Conservation (phyloP, 768 basidiomycete species). For the Agrocybe pediades region DNA sequence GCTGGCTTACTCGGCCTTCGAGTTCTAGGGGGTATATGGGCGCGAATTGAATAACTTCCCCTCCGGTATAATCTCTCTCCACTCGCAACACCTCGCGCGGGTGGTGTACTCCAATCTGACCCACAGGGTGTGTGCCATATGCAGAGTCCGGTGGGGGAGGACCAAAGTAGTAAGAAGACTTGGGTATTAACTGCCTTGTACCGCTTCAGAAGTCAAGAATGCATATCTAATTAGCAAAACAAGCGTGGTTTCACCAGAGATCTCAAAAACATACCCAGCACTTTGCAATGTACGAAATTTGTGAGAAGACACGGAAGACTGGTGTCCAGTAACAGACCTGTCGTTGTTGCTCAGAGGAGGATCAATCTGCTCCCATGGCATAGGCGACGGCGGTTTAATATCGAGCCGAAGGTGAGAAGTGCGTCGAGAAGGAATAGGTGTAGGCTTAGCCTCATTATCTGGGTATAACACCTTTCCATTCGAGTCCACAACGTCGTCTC, state of each 20-base stretch:
- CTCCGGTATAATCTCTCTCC: conserved; percentile 90
- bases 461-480: conserved; percentile 26
- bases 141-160: conserved; percentile 77
- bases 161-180: conserved; percentile 84
- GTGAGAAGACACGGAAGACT: conserved; percentile 41
- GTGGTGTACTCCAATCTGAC: conserved; percentile 85
- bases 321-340: conserved; percentile 37
- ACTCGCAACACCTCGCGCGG: conserved; percentile 91
- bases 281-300: conserved; percentile 47
- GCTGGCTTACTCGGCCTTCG: conserved; percentile 73
- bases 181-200: conserved; percentile 60
- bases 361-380: conserved; percentile 65
- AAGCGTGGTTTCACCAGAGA: conserved; percentile 4
- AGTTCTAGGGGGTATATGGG: conserved; percentile 89
- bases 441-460: conserved; percentile 23
- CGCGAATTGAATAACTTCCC: conserved; percentile 90
- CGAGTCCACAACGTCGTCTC: conserved; percentile 23
- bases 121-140: conserved; percentile 78
- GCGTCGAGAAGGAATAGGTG: conserved; percentile 29
- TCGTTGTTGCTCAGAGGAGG: conserved; percentile 46
- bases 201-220: conserved; percentile 20
- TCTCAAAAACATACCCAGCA: conserved; percentile 37
- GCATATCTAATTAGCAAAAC: conserved; percentile 8
- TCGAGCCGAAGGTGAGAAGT: conserved; percentile 51
- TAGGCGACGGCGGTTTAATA: conserved; percentile 54